Evolutionary conservation across 106 monocot genomes (phyloP), one percentile per base, ranked within the genome.

Genomic region (Dactylorhiza incarnata): DNA sequence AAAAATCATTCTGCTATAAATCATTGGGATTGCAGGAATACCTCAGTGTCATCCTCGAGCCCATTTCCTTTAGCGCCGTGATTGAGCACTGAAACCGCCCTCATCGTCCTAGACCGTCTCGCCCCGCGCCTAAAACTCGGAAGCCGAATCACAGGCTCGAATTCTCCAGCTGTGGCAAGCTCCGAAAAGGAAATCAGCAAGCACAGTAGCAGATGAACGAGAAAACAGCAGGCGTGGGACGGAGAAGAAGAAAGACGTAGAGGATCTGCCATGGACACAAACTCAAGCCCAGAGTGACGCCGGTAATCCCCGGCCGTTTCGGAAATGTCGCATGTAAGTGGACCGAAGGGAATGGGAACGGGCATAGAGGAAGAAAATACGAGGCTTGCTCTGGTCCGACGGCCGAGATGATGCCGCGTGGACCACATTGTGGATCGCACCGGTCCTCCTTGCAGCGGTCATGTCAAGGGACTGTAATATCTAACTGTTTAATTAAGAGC

Each of bases 21-120:
- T 37, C 37, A 37, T 37, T 37, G 37, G 37, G 37, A 37, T 37
- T 37, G 37, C 37, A 37, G 37, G 37, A 12, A 19, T 49, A 72
- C 72, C 72, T 72, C 10, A 6, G 72, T 72, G 13, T 72, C 72
- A 23, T 72, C 72, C 19, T 72, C 22, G 72, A 72, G 44, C 49
- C 72, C 72, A 49, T 72, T 72, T 49, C 72, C 72, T 72, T 72
- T 72, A 11, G 72, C 72, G 4, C 72, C 72, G 49, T 72, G 72
- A 72, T 72, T n/a, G 23, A 72, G 16, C 47, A 72, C 72, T 44
- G 72, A 72, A 72, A 72, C 72, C 22, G 23, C 49, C 72, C 49
- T 72, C 72, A 72, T 49, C 49, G 72, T 72, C 49, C 72, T 72
- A 8, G 72, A 48, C 10, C 72, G 72, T 44, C 72, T 72, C 49